Evolutionary conservation across 1,284 basidiomycete species (phyloP).

Genomic region (Phellopilus nigrolimitatus): DNA sequence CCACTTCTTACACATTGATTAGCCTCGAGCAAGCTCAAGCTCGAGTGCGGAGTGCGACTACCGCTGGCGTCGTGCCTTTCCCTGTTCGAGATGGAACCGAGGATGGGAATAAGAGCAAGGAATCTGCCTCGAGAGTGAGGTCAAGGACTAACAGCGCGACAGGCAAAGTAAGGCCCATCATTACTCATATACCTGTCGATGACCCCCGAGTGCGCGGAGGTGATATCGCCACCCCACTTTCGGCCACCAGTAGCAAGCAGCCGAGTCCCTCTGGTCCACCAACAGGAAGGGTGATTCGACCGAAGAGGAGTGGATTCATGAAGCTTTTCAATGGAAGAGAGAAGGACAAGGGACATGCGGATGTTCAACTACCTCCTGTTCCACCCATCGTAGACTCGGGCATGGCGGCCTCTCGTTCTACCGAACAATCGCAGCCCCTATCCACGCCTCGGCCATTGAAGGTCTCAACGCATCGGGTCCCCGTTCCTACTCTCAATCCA

Average conservation of each 20-base stretch:
- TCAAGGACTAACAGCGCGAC: slow-evolving; percentile 58
- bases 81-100: slow-evolving; percentile 20
- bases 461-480: slow-evolving; percentile 34
- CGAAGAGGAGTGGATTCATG: slow-evolving; percentile 80
- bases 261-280: slow-evolving; percentile 12
- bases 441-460: slow-evolving; percentile 12
- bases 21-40: slow-evolving; percentile 72
- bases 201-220: neutral
- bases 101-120: slow-evolving; percentile 24
- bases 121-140: slow-evolving; percentile 35
- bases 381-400: slow-evolving; percentile 41
- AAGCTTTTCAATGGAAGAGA: slow-evolving; percentile 62
- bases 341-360: slow-evolving; percentile 40
- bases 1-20: slow-evolving; percentile 59
- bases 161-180: slow-evolving; percentile 38
- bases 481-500: slow-evolving; percentile 36
- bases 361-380: slow-evolving; percentile 46
- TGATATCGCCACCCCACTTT: neutral
- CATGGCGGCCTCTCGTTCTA: neutral
- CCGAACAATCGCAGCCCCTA: slow-evolving; percentile 6
- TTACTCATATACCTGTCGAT: slow-evolving; percentile 4
- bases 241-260: slow-evolving; percentile 6
- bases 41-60: slow-evolving; percentile 48
- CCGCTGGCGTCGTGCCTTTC: slow-evolving; percentile 14
- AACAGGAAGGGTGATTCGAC: slow-evolving; percentile 49